Percentiles rank a stretch among this genome's conserved stretches.
phyloP scores from a whole-genome alignment of 1,284 basidiomycete species.

The Flammula alnicola region DNA sequence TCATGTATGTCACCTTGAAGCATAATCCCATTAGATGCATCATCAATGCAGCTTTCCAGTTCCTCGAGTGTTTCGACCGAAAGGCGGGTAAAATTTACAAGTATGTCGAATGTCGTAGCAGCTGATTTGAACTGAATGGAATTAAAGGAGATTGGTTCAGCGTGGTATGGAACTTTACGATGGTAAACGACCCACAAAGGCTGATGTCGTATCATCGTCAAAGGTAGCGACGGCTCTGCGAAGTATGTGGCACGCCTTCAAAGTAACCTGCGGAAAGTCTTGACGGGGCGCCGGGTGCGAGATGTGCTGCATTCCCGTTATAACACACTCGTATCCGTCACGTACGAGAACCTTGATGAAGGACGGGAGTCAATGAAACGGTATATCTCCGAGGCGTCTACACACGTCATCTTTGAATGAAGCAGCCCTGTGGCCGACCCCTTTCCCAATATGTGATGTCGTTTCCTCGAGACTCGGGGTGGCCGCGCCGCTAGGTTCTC shows the following conservation, averaged over 20 bases:
- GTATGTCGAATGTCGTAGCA: slow-evolving; percentile 12
- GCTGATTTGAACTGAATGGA: slow-evolving; percentile 13
- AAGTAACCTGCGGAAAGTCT: neutral
- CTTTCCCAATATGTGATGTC: slow-evolving; percentile 2
- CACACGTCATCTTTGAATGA: slow-evolving; percentile 11
- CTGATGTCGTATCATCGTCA: slow-evolving; percentile 4
- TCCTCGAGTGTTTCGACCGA: slow-evolving; percentile 9
- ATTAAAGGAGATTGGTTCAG: neutral
- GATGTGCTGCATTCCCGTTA: slow-evolving; percentile 12
- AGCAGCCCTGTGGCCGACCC: neutral
- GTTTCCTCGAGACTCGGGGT: slow-evolving; percentile 10
- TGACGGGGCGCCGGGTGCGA: slow-evolving; percentile 6
- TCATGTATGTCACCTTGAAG: slow-evolving; percentile 11
- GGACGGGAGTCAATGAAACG: slow-evolving; percentile 10
- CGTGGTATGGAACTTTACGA: neutral
- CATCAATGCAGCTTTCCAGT: slow-evolving; percentile 5
- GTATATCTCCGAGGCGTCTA: slow-evolving; percentile 3
- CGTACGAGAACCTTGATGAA: slow-evolving; percentile 12
- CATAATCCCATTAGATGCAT: slow-evolving; percentile 16
- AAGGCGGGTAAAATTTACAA: slow-evolving; percentile 13
- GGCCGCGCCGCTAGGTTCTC: slow-evolving; percentile 5
- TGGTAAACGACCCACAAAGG: slow-evolving; percentile 9
- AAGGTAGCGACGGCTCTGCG: slow-evolving; percentile 7
- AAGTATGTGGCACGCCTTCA: slow-evolving; percentile 10
- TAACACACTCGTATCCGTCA: slow-evolving; percentile 17